Conservation (phyloP, 306 rosid species). For the Sphenostylis stenocarpa region DNA sequence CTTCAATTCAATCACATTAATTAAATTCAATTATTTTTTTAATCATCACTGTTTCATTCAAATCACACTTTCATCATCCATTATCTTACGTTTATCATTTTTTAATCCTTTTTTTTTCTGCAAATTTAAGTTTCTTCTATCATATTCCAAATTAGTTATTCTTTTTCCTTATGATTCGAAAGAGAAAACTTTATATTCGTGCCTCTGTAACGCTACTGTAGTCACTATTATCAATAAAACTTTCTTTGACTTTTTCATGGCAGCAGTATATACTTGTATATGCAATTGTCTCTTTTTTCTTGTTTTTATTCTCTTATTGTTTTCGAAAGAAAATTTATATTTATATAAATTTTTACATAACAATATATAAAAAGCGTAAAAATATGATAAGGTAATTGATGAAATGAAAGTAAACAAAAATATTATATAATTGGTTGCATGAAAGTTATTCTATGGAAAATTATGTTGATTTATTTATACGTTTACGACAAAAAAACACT, state of each 20-base stretch:
- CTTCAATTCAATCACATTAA: neutral
- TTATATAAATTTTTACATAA: neutral
- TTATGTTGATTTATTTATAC: too few species aligned
- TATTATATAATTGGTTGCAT: too few species aligned
- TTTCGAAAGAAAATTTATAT: neutral
- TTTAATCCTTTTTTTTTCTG: too few species aligned
- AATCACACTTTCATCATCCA: too few species aligned
- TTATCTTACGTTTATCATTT: too few species aligned
- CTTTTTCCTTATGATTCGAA: constrained; percentile 1
- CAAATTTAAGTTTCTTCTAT: too few species aligned
- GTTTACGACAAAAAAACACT: too few species aligned
- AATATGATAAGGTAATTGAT: neutral
- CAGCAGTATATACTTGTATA: neutral
- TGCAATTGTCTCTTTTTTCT: neutral
- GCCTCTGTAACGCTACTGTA: neutral
- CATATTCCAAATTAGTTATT: neutral
- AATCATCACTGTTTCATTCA: too few species aligned
- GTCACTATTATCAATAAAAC: neutral
- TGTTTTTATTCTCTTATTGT: neutral
- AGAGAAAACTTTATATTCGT: neutral
- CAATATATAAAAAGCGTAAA: neutral
- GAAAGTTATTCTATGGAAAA: too few species aligned
- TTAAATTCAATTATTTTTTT: neutral
- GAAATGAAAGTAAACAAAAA: too few species aligned
- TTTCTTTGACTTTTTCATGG: neutral